Percentiles rank a stretch among this genome's conserved stretches.
These are phyloP conservation scores for Nadsonia commutata DNA, from an alignment of 1,139 yeast genomes.

Conservation along the genomic window DNA sequence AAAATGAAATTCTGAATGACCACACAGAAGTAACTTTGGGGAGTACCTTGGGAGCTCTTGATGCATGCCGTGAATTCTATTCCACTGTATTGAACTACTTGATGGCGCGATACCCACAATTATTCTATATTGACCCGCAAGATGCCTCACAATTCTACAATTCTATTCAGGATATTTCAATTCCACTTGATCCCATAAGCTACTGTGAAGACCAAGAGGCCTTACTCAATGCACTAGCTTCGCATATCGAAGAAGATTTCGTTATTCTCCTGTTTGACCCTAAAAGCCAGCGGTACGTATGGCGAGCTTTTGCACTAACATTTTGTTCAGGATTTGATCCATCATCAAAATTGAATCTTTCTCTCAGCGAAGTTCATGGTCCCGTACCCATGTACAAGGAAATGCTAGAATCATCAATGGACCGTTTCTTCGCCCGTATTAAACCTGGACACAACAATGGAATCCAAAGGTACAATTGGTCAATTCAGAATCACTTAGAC, in stretches of 20 bases:
- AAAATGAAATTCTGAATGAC: slow-evolving; percentile 28
- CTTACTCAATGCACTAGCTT: slow-evolving; percentile 30
- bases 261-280: slow-evolving; percentile 41
- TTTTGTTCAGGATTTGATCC: slow-evolving; percentile 74
- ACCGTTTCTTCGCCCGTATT: slow-evolving; percentile 39
- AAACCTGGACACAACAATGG: slow-evolving; percentile 37
- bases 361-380: slow-evolving; percentile 33
- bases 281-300: slow-evolving; percentile 41
- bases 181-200: slow-evolving; percentile 2
- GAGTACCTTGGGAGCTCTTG: slow-evolving; percentile 29
- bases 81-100: slow-evolving; percentile 33
- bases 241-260: slow-evolving; percentile 54
- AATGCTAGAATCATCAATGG: slow-evolving; percentile 46
- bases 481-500: slow-evolving; percentile 40
- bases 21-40: slow-evolving; percentile 29
- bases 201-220: slow-evolving; percentile 15
- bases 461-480: slow-evolving; percentile 48
- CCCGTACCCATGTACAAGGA: slow-evolving; percentile 50
- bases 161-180: slow-evolving; percentile 1
- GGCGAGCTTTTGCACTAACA: slow-evolving; percentile 50
- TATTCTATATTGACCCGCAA: slow-evolving; percentile 23
- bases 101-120: slow-evolving; percentile 44
- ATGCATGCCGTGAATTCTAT: slow-evolving; percentile 45
- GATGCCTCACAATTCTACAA: slow-evolving; percentile 5
- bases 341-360: slow-evolving; percentile 29